Evolutionary conservation across 1,284 basidiomycete species (phyloP).

Genomic region (Porogramme epimiltina): DNA sequence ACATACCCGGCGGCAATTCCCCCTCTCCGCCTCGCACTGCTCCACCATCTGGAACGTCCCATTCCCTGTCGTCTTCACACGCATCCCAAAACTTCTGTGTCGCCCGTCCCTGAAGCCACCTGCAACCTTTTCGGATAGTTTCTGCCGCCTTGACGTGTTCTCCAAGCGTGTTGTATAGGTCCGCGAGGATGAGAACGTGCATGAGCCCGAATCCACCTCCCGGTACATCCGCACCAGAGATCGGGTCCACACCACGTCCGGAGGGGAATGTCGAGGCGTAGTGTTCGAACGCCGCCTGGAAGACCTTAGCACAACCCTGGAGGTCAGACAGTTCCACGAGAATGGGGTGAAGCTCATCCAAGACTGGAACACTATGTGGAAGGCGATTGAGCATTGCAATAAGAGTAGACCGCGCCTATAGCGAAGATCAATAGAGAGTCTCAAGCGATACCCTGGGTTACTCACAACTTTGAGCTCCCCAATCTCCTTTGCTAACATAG

Average conservation of each 20-base stretch:
- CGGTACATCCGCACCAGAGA: slow-evolving; percentile 34
- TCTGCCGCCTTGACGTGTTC: slow-evolving; percentile 72
- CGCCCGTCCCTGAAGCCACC: slow-evolving; percentile 89
- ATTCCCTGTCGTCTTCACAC: slow-evolving; percentile 88
- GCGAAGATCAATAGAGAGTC: too few species aligned
- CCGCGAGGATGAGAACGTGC: slow-evolving; percentile 78
- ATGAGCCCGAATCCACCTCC: slow-evolving; percentile 59
- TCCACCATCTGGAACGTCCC: slow-evolving; percentile 54
- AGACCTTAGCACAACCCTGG: slow-evolving; percentile 61
- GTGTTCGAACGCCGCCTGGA: slow-evolving; percentile 61
- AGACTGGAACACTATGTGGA: slow-evolving; percentile 80
- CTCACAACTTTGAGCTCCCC: slow-evolving; percentile 69
- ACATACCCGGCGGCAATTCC: slow-evolving; percentile 53
- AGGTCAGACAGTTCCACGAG: slow-evolving; percentile 75
- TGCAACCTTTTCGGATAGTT: slow-evolving; percentile 74
- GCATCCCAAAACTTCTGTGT: slow-evolving; percentile 81
- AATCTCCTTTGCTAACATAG: slow-evolving; percentile 78
- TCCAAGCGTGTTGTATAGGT: slow-evolving; percentile 76
- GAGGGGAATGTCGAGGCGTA: slow-evolving; percentile 42
- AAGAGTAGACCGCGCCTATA: slow-evolving; percentile 76
- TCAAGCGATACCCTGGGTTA: neutral
- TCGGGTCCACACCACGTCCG: slow-evolving; percentile 30
- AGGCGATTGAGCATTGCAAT: slow-evolving; percentile 75
- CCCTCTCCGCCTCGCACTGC: slow-evolving; percentile 29
- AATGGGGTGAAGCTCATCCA: slow-evolving; percentile 80